Base-by-base conservation (phyloP, 768 basidiomycete genomes). In the Naganishia onofrii region DNA sequence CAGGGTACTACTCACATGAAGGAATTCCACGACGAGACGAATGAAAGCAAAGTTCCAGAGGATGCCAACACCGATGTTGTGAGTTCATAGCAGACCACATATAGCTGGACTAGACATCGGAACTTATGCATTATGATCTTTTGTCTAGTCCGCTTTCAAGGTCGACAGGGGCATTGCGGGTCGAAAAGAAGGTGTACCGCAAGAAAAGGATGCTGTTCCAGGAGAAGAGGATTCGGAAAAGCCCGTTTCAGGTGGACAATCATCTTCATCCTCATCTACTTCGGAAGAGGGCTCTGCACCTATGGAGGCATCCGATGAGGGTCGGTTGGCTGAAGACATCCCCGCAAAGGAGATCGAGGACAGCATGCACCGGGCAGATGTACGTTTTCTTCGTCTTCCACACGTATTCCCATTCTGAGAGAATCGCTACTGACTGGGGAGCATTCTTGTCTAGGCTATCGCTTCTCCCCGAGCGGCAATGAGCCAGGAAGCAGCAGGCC, bases 281-380 rank as follows among this genome's bases (percentile, higher is more conserved):
- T 44, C 42, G 42, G 29, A n/a, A 17, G 13, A 56, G 56, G 53
- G 68, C 54, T 58, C 53, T 36, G 6, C 10, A 21, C 65, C 65
- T 2, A 66, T 66, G 60, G 60, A 63, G 38, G 48, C 65, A 34
- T 48, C 48, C 21, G 68, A 60, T 28, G 70, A 71, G 42, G 70
- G 66, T 19, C 52, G 66, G 46, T 60, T 67, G 66, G 70, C 66
- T 13, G 70, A 71, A n/a, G 66, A 71, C 42, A 71, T 70, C 29
- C 70, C 70, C 12, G 29, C 23, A 29, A 67, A 70, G 42, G 65
- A 54, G 28, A 65, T 54, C 23, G 34, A 56, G 23, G 65, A 66
- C 8, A 70, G 65, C 31, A 29, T 56, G 65, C 38, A 70, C 38
- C 38, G 44, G 17, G 65, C 63, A 34, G 70, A 70, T 64, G 70